phyloP scores from a whole-genome alignment of 2,329 filamentous ascomycete genomes.

The Stagonosporopsis rhizophila region DNA sequence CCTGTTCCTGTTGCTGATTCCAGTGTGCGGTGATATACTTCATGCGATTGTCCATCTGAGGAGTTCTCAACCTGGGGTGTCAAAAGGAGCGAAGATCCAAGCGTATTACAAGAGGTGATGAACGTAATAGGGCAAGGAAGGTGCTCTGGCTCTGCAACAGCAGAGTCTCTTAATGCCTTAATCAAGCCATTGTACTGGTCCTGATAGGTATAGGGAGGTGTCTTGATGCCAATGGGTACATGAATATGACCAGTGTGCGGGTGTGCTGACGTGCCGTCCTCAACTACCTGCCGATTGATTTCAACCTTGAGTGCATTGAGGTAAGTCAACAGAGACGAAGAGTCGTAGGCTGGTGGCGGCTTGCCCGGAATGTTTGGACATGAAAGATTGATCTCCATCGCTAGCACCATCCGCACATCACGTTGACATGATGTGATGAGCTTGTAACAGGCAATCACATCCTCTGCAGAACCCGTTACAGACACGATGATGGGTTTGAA shows the following conservation, averaged over 20 bases:
- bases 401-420: constrained; percentile 58
- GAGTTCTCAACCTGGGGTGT: constrained; percentile 25
- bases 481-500: constrained; percentile 72
- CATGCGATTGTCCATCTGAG: constrained; percentile 13
- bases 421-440: constrained; percentile 53
- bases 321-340: constrained; percentile 61
- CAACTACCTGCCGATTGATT: constrained; percentile 29
- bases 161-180: constrained; percentile 55
- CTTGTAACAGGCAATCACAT: constrained; percentile 65
- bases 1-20: constrained; percentile 62
- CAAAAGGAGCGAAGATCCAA: constrained; percentile 72
- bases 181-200: constrained; percentile 68
- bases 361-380: constrained; percentile 76
- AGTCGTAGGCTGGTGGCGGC: constrained; percentile 75
- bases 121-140: constrained; percentile 63
- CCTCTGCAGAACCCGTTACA: constrained; percentile 68
- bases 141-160: constrained; percentile 22
- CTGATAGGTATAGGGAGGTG: constrained; percentile 76
- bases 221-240: constrained; percentile 71
- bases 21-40: constrained; percentile 48
- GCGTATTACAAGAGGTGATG: constrained; percentile 76
- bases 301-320: constrained; percentile 56
- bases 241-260: constrained; percentile 17
- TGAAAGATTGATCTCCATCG: constrained; percentile 79
- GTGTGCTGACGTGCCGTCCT: constrained; percentile 7